Conservation (phyloP, 768 basidiomycete genomes). For the Leucogyrophana mollusca region DNA sequence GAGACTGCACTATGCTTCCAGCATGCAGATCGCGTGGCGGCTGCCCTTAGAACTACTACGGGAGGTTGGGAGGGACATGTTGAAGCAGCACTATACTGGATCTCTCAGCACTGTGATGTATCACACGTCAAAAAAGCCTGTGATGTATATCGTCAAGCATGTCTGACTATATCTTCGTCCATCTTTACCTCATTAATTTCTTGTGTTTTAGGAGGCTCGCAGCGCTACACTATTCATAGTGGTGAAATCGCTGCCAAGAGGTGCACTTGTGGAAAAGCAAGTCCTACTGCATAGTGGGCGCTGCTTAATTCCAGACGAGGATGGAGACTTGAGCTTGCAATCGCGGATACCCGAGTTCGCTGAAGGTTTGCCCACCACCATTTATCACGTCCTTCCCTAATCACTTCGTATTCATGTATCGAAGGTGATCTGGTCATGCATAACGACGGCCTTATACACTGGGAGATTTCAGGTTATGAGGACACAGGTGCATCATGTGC, state of each 20-base stretch:
- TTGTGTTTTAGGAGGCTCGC: background rate
- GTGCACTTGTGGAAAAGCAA: constrained; percentile 75
- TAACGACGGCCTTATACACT: constrained; percentile 30
- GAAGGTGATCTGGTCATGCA: constrained; percentile 4
- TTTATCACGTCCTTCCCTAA: background rate
- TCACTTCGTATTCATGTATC: background rate
- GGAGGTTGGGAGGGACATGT: constrained; percentile 61
- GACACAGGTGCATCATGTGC: constrained; percentile 39
- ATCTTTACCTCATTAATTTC: background rate
- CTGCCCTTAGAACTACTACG: constrained; percentile 52
- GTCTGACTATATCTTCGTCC: no score
- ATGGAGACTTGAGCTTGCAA: constrained; percentile 39
- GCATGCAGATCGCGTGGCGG: constrained; percentile 69
- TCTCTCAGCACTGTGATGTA: constrained; percentile 41
- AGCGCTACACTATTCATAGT: constrained; percentile 54
- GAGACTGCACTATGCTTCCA: constrained; percentile 80
- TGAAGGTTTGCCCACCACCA: constrained; percentile 33
- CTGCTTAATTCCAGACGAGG: constrained; percentile 44
- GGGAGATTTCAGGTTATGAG: constrained; percentile 49
- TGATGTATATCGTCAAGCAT: no score
- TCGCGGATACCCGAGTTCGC: constrained; percentile 35
- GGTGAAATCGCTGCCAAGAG: constrained; percentile 67
- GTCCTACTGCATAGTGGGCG: constrained; percentile 69
- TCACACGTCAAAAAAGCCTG: no score
- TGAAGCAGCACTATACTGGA: constrained; percentile 74